phyloP scores from a whole-genome alignment of 2,329 filamentous ascomycete species.

The Botrytis fabae region DNA sequence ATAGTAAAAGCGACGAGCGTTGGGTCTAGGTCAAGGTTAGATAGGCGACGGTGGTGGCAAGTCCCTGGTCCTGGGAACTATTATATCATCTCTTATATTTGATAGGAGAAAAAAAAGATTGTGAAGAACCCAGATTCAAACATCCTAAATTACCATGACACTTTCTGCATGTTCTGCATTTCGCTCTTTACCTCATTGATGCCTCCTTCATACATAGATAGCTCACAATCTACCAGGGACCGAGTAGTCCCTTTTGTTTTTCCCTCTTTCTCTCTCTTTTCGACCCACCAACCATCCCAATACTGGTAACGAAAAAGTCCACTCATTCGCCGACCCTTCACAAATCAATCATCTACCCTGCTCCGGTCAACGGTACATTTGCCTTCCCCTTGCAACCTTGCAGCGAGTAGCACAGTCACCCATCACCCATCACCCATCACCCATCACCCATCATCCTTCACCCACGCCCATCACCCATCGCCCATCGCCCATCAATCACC shows the following conservation, averaged over 20 bases:
- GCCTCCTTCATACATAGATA: neutral
- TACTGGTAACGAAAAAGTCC: neutral
- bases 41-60: neutral
- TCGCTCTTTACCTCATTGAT: constrained; percentile 1
- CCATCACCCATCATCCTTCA: neutral
- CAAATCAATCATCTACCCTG: constrained; percentile 6
- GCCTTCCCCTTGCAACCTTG: constrained; percentile 11
- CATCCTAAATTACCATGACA: neutral
- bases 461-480: too few species aligned
- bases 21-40: neutral
- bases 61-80: neutral
- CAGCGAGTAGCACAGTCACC: neutral
- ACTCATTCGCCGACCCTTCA: constrained; percentile 5
- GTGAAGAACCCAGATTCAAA: neutral
- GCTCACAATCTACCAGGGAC: neutral
- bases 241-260: neutral
- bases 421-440: neutral
- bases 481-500: neutral
- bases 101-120: neutral
- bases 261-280: neutral
- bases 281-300: constrained; percentile 1
- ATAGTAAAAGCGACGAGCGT: neutral
- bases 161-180: constrained; percentile 1
- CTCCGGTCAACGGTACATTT: neutral
- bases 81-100: neutral